phyloP scores from a whole-genome alignment of 331 rosid genomes.

The Acacia concinna region DNA sequence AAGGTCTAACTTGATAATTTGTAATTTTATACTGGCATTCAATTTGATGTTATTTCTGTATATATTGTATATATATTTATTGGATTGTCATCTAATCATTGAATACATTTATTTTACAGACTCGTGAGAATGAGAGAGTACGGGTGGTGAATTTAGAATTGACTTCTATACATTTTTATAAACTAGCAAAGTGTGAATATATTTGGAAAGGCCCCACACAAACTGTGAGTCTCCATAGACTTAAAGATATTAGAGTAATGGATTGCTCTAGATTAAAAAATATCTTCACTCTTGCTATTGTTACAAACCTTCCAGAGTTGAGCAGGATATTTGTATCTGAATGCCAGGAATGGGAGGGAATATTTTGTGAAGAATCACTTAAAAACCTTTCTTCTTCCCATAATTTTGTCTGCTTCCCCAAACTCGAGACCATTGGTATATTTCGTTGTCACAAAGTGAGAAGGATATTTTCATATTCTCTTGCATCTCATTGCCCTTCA shows the following conservation, averaged over 20 bases:
- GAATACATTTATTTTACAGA: background rate
- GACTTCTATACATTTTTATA: background rate
- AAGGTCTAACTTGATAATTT: too few species aligned
- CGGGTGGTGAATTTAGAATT: background rate
- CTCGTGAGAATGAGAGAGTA: background rate
- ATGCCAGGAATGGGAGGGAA: background rate
- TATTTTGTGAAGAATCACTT: background rate
- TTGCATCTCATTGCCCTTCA: background rate
- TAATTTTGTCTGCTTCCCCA: background rate
- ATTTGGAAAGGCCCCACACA: background rate
- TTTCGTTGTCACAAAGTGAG: rapidly evolving
- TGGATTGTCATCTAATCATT: background rate
- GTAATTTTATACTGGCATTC: too few species aligned
- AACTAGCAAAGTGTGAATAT: background rate
- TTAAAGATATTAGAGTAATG: background rate
- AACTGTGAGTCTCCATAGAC: background rate
- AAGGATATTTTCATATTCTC: background rate
- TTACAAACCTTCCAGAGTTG: background rate
- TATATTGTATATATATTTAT: too few species aligned
- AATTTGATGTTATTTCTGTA: too few species aligned
- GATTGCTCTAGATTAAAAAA: background rate
- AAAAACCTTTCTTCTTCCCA: background rate
- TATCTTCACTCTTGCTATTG: background rate
- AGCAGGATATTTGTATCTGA: too few species aligned
- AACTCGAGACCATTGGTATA: background rate